Conservation (phyloP, 2,329 filamentous ascomycete genomes). For the Fusarium staphyleae region DNA sequence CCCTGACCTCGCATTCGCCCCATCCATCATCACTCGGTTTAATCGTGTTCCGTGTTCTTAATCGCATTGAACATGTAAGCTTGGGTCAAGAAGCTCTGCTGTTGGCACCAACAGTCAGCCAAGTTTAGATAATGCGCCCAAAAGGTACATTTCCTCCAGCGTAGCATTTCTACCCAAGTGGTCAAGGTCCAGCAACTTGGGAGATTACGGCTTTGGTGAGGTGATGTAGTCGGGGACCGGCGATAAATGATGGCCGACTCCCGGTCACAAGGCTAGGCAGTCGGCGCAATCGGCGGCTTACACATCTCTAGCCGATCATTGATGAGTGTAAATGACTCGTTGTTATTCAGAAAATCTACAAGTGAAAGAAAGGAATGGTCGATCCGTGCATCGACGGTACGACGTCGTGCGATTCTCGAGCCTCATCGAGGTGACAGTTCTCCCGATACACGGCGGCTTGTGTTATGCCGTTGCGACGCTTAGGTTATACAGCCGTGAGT, state of each 20-base stretch:
- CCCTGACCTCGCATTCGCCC: not conserved
- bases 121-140: no score
- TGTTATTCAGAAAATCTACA: not conserved
- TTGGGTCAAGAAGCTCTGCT: no score
- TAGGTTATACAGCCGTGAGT: slow-evolving; percentile 16
- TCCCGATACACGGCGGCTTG: slow-evolving; percentile 22
- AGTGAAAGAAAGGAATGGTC: not conserved
- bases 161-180: no score
- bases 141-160: no score
- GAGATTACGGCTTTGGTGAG: slow-evolving; percentile 5
- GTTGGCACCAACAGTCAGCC: no score
- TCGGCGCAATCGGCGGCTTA: not conserved
- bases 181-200: not conserved
- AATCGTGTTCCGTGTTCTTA: not conserved
- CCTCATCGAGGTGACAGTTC: slow-evolving; percentile 33
- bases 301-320: not conserved
- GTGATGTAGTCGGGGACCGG: slow-evolving; percentile 14
- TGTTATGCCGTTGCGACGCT: slow-evolving; percentile 16
- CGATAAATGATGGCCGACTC: slow-evolving; percentile 4
- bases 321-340: slow-evolving; percentile 3
- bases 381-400: slow-evolving; percentile 4
- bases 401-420: slow-evolving; percentile 24
- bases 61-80: no score
- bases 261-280: slow-evolving; percentile 9
- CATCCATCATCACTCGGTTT: not conserved